Evolutionary conservation across 164 flowering plant species (phyloP).

Genomic region (Vitis riparia): DNA sequence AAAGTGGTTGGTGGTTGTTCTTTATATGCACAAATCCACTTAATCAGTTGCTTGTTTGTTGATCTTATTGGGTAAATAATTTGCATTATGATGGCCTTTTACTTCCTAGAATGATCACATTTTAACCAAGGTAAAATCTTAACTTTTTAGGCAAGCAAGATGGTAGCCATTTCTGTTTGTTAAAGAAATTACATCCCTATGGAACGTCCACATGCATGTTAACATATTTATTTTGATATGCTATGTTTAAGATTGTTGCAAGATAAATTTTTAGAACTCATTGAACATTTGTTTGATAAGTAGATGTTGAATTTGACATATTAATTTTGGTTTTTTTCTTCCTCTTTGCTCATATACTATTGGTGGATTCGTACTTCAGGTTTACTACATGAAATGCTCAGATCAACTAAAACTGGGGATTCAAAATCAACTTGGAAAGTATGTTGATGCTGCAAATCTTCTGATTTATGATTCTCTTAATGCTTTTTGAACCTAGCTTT

Average conservation of each 20-base stretch:
- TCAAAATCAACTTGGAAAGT: constrained; percentile 93
- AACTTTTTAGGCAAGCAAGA: too few relatives aligned
- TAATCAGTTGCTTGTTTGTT: too few relatives aligned
- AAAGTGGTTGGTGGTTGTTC: too few relatives aligned
- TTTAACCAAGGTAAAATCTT: too few relatives aligned
- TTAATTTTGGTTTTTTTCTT: background rate
- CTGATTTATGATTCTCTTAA: too few relatives aligned
- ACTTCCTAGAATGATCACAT: too few relatives aligned
- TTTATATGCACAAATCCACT: too few relatives aligned
- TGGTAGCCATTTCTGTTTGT: background rate
- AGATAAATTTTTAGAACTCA: too few relatives aligned
- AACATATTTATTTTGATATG: background rate
- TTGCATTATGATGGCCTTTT: too few relatives aligned
- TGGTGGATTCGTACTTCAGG: constrained; percentile 30
- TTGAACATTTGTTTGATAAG: too few relatives aligned
- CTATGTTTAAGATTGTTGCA: constrained; percentile 16
- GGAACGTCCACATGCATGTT: background rate
- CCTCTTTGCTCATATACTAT: background rate
- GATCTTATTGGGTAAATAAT: too few relatives aligned
- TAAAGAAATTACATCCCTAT: background rate
- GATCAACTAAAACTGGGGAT: constrained; percentile 72
- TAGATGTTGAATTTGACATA: too few relatives aligned
- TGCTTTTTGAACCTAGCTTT: background rate
- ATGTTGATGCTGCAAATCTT: background rate
- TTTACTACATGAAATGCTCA: constrained; percentile 81